phyloP scores from a whole-genome alignment of 441 rosid species.

The Mallotus repandus region DNA sequence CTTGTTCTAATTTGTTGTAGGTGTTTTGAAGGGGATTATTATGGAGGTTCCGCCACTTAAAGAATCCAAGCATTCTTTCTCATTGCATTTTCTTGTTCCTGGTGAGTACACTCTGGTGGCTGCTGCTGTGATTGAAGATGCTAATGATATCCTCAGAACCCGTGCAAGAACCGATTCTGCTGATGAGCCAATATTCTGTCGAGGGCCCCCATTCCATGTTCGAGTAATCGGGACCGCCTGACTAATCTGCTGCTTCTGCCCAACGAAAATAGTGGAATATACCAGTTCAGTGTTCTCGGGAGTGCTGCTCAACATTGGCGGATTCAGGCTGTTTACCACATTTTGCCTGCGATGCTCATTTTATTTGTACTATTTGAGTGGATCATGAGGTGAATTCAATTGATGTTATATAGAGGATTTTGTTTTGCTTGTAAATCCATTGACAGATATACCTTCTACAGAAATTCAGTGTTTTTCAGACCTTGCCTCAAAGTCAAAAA shows the following conservation, averaged over 20 bases:
- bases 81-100: slow-evolving; percentile 83
- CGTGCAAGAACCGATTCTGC: slow-evolving; percentile 69
- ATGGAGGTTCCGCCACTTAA: slow-evolving; percentile 79
- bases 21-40: slow-evolving; percentile 67
- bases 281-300: not conserved
- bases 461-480: not conserved
- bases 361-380: not conserved
- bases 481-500: not conserved
- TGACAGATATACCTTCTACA: not conserved
- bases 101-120: slow-evolving; percentile 91
- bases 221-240: slow-evolving; percentile 64
- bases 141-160: slow-evolving; percentile 80
- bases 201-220: slow-evolving; percentile 86
- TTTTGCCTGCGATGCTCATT: not conserved
- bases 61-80: slow-evolving; percentile 76
- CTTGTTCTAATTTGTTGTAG: slow-evolving; percentile 28
- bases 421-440: slow-evolving; percentile 14
- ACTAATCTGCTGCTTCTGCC: not conserved
- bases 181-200: slow-evolving; percentile 85
- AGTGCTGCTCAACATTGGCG: not conserved
- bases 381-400: not conserved
- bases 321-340: not conserved
- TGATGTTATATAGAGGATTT: slow-evolving; percentile 6
- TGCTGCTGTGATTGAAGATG: slow-evolving; percentile 86
- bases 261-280: too few species aligned